Conservation (phyloP, 495 filamentous ascomycete species). For the Chlorociboria aeruginascens region DNA sequence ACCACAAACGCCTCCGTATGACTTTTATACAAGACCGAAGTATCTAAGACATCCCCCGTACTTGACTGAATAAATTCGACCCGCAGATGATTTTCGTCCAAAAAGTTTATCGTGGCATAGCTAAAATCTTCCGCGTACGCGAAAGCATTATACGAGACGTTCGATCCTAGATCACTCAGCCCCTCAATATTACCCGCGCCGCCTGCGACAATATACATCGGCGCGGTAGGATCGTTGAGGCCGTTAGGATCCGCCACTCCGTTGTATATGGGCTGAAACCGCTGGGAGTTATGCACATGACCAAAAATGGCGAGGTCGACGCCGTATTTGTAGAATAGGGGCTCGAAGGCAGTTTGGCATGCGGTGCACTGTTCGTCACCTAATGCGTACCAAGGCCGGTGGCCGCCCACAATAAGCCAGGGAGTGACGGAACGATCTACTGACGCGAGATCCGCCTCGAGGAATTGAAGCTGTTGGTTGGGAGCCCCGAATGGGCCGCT, state of each 20-base stretch:
- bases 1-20: constrained; percentile 37
- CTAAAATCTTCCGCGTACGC: constrained; percentile 45
- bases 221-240: constrained; percentile 33
- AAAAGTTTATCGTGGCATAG: constrained; percentile 31
- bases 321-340: constrained; percentile 43
- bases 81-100: constrained; percentile 21
- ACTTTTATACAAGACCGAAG: constrained; percentile 38
- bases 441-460: constrained; percentile 34
- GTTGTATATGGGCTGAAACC: constrained; percentile 27
- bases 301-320: constrained; percentile 51
- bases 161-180: constrained; percentile 25
- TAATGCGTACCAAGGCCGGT: constrained; percentile 48
- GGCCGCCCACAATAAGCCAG: constrained; percentile 45
- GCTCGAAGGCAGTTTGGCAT: constrained; percentile 47
- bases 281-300: constrained; percentile 48
- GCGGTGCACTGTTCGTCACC: constrained; percentile 30
- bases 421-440: constrained; percentile 39
- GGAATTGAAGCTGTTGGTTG: constrained; percentile 32
- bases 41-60: constrained; percentile 39
- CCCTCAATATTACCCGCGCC: constrained; percentile 37
- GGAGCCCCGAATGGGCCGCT: constrained; percentile 36
- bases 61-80: constrained; percentile 33
- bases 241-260: constrained; percentile 29
- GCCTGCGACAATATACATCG: constrained; percentile 38
- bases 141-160: constrained; percentile 36